Evolutionary conservation across 768 basidiomycete genomes (phyloP).

Genomic region (Naganishia friedmannii): DNA sequence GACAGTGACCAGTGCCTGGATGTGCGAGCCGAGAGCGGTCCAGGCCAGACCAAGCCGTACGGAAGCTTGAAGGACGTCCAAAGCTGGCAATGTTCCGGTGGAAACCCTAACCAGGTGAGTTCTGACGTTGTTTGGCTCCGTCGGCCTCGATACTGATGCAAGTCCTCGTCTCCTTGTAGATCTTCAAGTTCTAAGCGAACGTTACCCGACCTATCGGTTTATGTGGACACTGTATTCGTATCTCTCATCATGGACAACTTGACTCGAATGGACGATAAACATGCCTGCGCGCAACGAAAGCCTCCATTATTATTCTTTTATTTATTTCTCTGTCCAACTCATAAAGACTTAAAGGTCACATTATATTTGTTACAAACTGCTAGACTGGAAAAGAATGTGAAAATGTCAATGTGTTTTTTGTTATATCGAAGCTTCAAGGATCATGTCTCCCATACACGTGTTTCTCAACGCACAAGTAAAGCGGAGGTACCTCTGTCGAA

Average conservation of each 20-base stretch:
- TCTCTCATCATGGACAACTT: background rate
- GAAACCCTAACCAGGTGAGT: conserved; percentile 22
- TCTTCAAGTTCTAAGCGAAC: conserved; percentile 7
- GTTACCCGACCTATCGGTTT: background rate
- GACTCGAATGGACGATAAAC: background rate
- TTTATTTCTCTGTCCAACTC: background rate
- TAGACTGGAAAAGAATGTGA: background rate
- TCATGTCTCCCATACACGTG: no score
- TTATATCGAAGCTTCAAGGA: background rate
- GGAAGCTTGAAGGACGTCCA: conserved; percentile 25
- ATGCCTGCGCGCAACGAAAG: background rate
- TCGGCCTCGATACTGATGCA: background rate
- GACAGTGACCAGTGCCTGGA: conserved; percentile 23
- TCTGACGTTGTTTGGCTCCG: background rate
- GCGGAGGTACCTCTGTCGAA: no score
- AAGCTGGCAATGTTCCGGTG: conserved; percentile 24
- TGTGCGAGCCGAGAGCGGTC: conserved; percentile 1
- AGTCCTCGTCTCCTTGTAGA: background rate
- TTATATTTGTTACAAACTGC: background rate
- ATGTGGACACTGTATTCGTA: background rate
- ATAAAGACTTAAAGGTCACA: background rate
- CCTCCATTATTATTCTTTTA: background rate
- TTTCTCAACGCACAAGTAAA: no score
- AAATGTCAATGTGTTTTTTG: background rate
- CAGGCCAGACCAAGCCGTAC: conserved; percentile 24